Evolutionary conservation across 2,329 filamentous ascomycete species (phyloP).

Genomic region (Neoscytalidium dimidiatum): DNA sequence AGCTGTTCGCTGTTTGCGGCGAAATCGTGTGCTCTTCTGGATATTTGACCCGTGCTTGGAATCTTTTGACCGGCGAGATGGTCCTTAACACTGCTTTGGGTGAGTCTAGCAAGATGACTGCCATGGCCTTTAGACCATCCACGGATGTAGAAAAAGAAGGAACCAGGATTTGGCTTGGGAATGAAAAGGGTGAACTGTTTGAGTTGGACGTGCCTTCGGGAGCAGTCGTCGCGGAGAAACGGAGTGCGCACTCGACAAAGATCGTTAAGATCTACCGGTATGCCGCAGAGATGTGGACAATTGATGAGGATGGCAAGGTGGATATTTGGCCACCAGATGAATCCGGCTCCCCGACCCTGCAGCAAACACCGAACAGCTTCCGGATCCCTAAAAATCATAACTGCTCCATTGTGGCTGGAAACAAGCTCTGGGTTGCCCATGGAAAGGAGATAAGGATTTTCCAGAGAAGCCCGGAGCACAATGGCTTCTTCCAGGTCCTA

Average conservation of each 20-base stretch:
- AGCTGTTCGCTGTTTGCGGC: conserved; percentile 84
- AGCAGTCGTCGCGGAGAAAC: conserved; percentile 67
- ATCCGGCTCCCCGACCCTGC: conserved; percentile 73
- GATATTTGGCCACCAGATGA: conserved; percentile 83
- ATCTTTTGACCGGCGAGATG: conserved; percentile 75
- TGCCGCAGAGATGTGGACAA: conserved; percentile 86
- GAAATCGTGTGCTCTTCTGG: conserved; percentile 85
- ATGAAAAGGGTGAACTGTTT: conserved; percentile 81
- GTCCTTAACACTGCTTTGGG: conserved; percentile 67
- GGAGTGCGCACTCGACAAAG: conserved; percentile 72
- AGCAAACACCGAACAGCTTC: conserved; percentile 73
- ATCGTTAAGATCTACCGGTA: conserved; percentile 84
- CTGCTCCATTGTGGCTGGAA: conserved; percentile 84
- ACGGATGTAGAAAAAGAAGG: conserved; percentile 78
- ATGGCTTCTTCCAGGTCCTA: conserved; percentile 72
- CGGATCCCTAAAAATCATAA: conserved; percentile 79
- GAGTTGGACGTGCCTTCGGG: conserved; percentile 82
- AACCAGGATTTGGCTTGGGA: conserved; percentile 83
- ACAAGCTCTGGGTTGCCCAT: conserved; percentile 82
- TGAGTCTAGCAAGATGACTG: conserved; percentile 79
- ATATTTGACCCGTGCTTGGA: conserved; percentile 86
- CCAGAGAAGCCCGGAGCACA: conserved; percentile 68
- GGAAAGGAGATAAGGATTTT: conserved; percentile 89
- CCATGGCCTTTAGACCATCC: conserved; percentile 83
- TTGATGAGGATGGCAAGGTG: conserved; percentile 86